Evolutionary conservation across 2,329 filamentous ascomycete genomes (phyloP).

Genomic region (Aureobasidium musti): DNA sequence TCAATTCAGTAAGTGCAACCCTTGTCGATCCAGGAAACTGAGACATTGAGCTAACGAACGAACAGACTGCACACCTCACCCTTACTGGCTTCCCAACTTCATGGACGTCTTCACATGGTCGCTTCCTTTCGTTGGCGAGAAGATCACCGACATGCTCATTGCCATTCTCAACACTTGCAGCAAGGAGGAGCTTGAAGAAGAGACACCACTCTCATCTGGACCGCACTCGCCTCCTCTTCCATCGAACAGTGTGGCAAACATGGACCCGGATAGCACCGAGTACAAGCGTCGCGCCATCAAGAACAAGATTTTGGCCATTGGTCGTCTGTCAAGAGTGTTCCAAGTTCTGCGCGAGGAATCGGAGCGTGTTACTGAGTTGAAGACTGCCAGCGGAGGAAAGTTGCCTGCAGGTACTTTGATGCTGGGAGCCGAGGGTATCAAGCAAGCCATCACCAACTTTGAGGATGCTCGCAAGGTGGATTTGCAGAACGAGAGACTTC

Average conservation of each 20-base stretch:
- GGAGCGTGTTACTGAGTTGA: conserved; percentile 94
- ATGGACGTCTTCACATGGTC: conserved; percentile 99
- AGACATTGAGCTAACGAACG: not conserved
- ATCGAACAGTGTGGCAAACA: conserved; percentile 42
- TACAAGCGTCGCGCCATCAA: conserved; percentile 97
- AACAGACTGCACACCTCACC: conserved; percentile 87
- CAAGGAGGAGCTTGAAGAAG: conserved; percentile 93
- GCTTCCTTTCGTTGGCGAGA: conserved; percentile 95
- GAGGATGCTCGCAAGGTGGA: conserved; percentile 97
- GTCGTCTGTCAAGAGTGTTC: conserved; percentile 94
- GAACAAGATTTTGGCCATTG: conserved; percentile 99
- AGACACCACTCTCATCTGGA: conserved; percentile 69
- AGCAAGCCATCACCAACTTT: conserved; percentile 95
- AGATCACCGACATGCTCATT: conserved; percentile 98
- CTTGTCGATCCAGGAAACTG: not conserved
- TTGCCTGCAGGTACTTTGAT: conserved; percentile 94
- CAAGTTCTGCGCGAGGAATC: conserved; percentile 97
- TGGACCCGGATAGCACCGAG: conserved; percentile 84
- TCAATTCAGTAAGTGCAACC: conserved; percentile 68
- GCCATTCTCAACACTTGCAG: conserved; percentile 97
- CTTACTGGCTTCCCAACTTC: conserved; percentile 99
- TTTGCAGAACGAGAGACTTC: conserved; percentile 72
- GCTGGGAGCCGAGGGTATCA: conserved; percentile 97
- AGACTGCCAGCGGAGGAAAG: conserved; percentile 90
- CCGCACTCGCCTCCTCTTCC: conserved; percentile 71